Evolutionary conservation across 345 rosid species (phyloP).

Genomic region (Excoecaria cochinchinensis): DNA sequence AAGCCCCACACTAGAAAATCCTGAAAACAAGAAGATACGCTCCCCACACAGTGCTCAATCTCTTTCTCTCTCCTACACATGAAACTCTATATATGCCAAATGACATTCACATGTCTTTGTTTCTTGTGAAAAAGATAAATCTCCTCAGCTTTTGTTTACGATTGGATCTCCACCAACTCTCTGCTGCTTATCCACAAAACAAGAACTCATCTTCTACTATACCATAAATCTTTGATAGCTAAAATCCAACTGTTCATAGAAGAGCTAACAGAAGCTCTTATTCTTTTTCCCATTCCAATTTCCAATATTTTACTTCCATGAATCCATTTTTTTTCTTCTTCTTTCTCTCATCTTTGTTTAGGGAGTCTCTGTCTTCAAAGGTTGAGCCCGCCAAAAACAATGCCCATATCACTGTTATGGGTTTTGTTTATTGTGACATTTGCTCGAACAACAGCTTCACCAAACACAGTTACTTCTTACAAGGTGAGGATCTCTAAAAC

Average conservation of each 20-base stretch:
- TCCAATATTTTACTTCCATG: constrained; percentile 36
- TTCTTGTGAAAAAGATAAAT: constrained; percentile 38
- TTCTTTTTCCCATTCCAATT: constrained; percentile 4
- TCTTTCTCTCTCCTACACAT: constrained; percentile 24
- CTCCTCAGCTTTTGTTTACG: constrained; percentile 25
- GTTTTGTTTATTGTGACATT: constrained; percentile 90
- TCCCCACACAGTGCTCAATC: background rate
- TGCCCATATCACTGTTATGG: constrained; percentile 74
- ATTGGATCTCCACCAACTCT: constrained; percentile 40
- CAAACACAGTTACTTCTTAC: constrained; percentile 90
- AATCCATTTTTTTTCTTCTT: constrained; percentile 38
- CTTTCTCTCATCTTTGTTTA: constrained; percentile 37
- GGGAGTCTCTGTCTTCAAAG: constrained; percentile 38
- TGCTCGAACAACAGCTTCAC: constrained; percentile 98
- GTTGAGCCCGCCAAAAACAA: constrained; percentile 24
- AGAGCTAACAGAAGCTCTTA: constrained; percentile 16
- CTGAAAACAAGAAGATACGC: constrained; percentile 18
- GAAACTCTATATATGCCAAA: constrained; percentile 46
- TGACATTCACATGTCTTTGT: constrained; percentile 66
- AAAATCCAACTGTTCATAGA: constrained; percentile 23
- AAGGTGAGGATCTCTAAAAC: constrained; percentile 47
- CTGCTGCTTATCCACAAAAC: constrained; percentile 21
- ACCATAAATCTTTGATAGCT: constrained; percentile 21
- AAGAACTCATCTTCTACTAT: constrained; percentile 26
- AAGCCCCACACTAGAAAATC: constrained; percentile 28